Evolutionary conservation across 495 filamentous ascomycete genomes (phyloP), one percentile per base, ranked within the genome.

Genomic region (Penicillium steckii): DNA sequence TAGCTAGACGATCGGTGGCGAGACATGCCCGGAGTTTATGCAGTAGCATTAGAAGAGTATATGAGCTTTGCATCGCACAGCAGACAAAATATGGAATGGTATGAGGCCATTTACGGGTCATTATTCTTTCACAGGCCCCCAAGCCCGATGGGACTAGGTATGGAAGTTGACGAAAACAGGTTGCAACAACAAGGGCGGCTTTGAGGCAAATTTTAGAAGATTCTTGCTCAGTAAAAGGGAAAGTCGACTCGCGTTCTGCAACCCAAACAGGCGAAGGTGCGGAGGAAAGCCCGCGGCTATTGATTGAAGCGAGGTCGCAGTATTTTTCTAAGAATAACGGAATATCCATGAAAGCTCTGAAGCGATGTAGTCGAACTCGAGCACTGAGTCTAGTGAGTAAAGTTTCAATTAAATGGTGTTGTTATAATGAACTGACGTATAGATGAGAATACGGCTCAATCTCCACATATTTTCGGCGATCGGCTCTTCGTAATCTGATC

Each of bases 31-130:
- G 69, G 10, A 76, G 60, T 42, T 57, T 60, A 21, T 64, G 60
- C 22, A 65, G 47, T 10, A 65, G 42, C 77, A 81, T 81, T 6
- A 80, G 65, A 42, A 81, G 64, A 7, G 72, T 68, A 53, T 81
- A 81, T 35, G 69, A 73, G 30, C 68, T 67, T 48, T 81, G 78
- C 77, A 81, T 80, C 6, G 75, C 76, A 45, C 73, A 78, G 35
- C 75, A 79, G n/a, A 73, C 73, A 48, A 80, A 79, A 8, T 70
- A 66, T 4, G 78, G 77, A 57, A 80, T 75, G 6, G 71, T 76
- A 22, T 71, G 68, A 6, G 76, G 75, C 22, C 62, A 57, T 35
- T 49, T 66, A 15, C 50, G 46, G 2, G 47, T 25, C 38, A 40
- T 27, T 29, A 30, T 40, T 22, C 32, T 22, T 6, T 49, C 38